Evolutionary conservation across 768 basidiomycete species (phyloP).

Genomic region (Boletus subcaerulescens): DNA sequence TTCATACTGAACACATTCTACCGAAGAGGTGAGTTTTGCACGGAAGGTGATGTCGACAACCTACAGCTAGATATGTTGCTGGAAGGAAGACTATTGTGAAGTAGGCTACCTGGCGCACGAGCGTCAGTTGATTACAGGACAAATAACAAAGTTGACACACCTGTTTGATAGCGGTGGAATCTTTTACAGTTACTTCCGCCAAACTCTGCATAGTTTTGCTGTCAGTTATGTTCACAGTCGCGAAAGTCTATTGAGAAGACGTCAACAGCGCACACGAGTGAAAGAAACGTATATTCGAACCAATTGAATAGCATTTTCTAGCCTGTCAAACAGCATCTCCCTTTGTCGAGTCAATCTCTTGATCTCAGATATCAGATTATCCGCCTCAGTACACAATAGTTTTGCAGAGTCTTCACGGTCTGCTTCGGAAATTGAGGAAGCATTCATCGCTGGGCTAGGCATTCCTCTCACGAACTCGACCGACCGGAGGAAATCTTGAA

Average conservation of each 20-base stretch:
- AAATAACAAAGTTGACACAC: not conserved
- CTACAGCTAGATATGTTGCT: slow-evolving; percentile 38
- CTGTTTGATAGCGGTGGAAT: slow-evolving; percentile 20
- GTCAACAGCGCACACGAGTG: not conserved
- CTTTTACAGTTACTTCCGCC: not conserved
- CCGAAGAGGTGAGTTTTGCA: slow-evolving; percentile 13
- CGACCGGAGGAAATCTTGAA: slow-evolving; percentile 51
- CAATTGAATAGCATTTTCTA: slow-evolving; percentile 24
- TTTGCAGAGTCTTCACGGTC: slow-evolving; percentile 29
- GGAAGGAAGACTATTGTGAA: slow-evolving; percentile 59
- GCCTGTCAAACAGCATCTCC: slow-evolving; percentile 20
- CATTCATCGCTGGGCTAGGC: slow-evolving; percentile 48
- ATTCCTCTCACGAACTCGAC: slow-evolving; percentile 48
- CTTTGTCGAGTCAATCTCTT: slow-evolving; percentile 38
- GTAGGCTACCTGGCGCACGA: slow-evolving; percentile 42
- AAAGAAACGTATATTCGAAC: slow-evolving; percentile 11
- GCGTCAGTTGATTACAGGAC: not conserved
- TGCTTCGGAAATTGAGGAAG: slow-evolving; percentile 8
- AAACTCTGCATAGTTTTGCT: slow-evolving; percentile 24
- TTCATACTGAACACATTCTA: slow-evolving; percentile 33
- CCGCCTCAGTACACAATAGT: slow-evolving; percentile 38
- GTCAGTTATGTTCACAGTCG: slow-evolving; percentile 51
- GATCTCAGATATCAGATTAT: slow-evolving; percentile 48
- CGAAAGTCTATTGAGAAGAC: slow-evolving; percentile 43
- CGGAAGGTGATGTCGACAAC: not conserved